phyloP scores from a whole-genome alignment of 2,329 filamentous ascomycete genomes.

The Colletotrichum endophyticum region DNA sequence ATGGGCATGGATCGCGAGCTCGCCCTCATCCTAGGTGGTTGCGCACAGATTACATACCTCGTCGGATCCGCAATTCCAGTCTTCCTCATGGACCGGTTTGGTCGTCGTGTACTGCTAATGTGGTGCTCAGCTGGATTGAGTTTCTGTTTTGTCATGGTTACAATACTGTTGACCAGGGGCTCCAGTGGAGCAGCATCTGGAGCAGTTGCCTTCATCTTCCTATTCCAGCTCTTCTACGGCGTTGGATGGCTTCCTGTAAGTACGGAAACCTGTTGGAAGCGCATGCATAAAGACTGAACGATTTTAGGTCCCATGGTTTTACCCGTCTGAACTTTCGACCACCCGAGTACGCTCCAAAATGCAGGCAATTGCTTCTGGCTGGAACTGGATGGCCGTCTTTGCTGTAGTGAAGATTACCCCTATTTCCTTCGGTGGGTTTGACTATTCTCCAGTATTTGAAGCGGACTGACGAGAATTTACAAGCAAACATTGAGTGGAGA shows the following conservation, averaged over 20 bases:
- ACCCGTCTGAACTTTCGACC: background rate
- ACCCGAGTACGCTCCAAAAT: background rate
- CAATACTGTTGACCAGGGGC: conserved; percentile 40
- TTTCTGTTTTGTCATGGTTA: conserved; percentile 43
- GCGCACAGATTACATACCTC: conserved; percentile 41
- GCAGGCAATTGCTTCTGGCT: background rate
- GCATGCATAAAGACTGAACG: background rate
- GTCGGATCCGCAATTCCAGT: conserved; percentile 44
- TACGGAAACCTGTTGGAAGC: background rate
- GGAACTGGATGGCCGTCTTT: background rate
- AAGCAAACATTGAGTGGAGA: background rate
- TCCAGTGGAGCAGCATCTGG: conserved; percentile 38
- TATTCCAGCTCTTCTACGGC: conserved; percentile 37
- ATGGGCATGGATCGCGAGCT: conserved; percentile 34
- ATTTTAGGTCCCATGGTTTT: background rate
- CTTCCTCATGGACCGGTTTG: conserved; percentile 44
- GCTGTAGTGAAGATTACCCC: background rate
- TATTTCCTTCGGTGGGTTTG: background rate
- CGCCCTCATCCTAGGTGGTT: conserved; percentile 57
- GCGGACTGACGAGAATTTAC: background rate
- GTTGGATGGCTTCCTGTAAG: background rate
- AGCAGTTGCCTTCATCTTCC: conserved; percentile 47
- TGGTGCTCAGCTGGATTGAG: conserved; percentile 43
- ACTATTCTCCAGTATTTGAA: background rate
- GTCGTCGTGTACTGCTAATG: conserved; percentile 44